phyloP scores from a whole-genome alignment of 2,329 filamentous ascomycete species.

The Beauveria pseudobassiana region DNA sequence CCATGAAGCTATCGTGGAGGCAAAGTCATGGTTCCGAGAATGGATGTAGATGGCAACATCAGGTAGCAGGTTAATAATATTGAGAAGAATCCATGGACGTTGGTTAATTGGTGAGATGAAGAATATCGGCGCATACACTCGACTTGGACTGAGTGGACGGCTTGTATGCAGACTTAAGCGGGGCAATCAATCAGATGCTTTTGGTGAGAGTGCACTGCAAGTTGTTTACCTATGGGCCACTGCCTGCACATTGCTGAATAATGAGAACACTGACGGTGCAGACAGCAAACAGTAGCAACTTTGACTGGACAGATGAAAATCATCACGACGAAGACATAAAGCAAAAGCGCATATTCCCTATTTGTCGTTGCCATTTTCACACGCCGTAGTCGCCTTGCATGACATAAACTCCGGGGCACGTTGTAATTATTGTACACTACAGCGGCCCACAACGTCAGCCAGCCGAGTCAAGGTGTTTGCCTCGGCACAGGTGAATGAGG shows the following conservation, averaged over 20 bases:
- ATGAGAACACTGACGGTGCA: neutral
- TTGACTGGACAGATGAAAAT: neutral
- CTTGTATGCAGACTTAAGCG: neutral
- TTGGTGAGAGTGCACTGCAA: neutral
- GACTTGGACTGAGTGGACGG: neutral
- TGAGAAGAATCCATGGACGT: neutral
- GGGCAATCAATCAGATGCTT: neutral
- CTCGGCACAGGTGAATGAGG: constrained; percentile 4
- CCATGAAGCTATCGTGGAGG: constrained; percentile 15
- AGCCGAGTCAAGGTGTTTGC: neutral
- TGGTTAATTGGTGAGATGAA: too few relatives aligned
- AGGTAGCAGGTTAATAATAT: too few relatives aligned
- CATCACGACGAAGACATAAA: neutral
- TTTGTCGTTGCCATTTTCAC: neutral
- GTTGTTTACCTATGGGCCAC: neutral
- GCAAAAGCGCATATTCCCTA: too few relatives aligned
- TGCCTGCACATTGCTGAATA: neutral
- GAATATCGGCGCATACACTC: too few relatives aligned
- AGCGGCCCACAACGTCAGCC: neutral
- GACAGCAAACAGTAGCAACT: neutral
- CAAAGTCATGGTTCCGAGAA: neutral
- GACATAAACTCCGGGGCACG: neutral
- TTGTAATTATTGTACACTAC: too few relatives aligned
- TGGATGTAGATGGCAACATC: neutral
- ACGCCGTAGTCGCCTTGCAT: neutral